phyloP scores from a whole-genome alignment of 768 basidiomycete genomes.

The Xanthoconium stramineum region DNA sequence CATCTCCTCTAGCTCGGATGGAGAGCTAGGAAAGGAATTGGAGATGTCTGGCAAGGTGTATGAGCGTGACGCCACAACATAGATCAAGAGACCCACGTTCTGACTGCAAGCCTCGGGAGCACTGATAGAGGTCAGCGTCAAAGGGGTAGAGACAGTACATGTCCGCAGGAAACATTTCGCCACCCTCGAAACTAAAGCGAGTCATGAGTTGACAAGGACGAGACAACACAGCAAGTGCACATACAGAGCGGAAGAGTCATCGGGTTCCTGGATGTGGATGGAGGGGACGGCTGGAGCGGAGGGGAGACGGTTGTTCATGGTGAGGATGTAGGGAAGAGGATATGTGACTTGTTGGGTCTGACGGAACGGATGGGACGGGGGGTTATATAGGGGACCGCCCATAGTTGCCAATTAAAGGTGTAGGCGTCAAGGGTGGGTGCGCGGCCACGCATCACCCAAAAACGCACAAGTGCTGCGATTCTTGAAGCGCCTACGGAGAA shows the following conservation, averaged over 20 bases:
- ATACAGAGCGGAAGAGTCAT: constrained; percentile 13
- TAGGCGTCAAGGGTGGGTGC: constrained; percentile 5
- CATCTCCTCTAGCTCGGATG: constrained; percentile 17
- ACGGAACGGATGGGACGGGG: neutral
- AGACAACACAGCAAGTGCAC: constrained; percentile 5
- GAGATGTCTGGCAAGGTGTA: neutral
- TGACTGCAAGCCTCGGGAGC: neutral
- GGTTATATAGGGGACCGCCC: constrained; percentile 21
- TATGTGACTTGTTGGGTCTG: constrained; percentile 8
- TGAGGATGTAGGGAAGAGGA: neutral
- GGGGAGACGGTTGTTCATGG: constrained; percentile 11
- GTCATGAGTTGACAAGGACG: constrained; percentile 8
- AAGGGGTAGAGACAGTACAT: neutral
- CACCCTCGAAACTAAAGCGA: constrained; percentile 7
- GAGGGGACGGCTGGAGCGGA: constrained; percentile 12
- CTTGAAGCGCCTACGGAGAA: constrained; percentile 9
- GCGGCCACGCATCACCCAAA: constrained; percentile 1
- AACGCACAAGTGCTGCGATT: neutral
- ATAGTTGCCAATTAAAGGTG: constrained; percentile 4
- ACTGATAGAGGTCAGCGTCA: neutral
- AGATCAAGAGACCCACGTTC: constrained; percentile 5
- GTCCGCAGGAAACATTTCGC: neutral
- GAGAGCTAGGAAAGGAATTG: neutral
- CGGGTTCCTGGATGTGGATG: constrained; percentile 14
- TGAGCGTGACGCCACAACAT: constrained; percentile 17